Evolutionary conservation across 2,329 filamentous ascomycete species (phyloP).

Genomic region (Thelonectria blattea): DNA sequence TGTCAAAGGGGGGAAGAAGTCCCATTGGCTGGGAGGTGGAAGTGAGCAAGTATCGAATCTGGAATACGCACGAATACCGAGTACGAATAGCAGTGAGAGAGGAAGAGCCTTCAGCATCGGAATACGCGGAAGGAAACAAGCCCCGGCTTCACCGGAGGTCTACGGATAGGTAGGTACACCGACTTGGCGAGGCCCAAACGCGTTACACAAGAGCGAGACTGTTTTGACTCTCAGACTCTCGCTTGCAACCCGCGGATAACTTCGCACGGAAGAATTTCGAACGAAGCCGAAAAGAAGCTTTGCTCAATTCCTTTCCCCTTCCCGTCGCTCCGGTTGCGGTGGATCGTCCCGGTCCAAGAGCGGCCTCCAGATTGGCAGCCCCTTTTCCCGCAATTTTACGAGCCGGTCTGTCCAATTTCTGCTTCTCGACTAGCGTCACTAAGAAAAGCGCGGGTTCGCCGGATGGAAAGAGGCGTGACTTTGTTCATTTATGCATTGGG

Average conservation of each 20-base stretch:
- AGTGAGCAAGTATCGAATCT: background rate
- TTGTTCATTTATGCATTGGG: background rate
- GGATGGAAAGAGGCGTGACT: background rate
- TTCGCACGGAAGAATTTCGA: background rate
- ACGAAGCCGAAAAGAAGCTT: background rate
- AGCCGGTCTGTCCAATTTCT: background rate
- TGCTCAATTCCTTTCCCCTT: background rate
- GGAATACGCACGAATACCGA: too few relatives aligned
- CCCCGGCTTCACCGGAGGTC: too few relatives aligned
- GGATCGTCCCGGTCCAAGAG: background rate
- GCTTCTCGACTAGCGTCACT: constrained; percentile 1
- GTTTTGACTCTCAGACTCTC: background rate
- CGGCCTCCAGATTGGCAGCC: background rate
- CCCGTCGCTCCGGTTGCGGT: background rate
- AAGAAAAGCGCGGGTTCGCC: background rate
- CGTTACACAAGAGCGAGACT: background rate
- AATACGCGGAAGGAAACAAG: background rate
- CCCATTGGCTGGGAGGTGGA: background rate
- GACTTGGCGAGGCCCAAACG: background rate
- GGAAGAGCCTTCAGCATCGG: background rate
- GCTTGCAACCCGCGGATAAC: background rate
- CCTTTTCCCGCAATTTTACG: constrained; percentile 12
- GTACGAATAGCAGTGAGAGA: background rate
- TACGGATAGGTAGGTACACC: too few relatives aligned
- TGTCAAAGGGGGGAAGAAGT: background rate